A percentile compares a stretch with the other conserved stretches of the same genome.
These are phyloP conservation scores for Cytospora chrysosperma DNA, from an alignment of 2,329 filamentous ascomycete species.

Conservation along the genomic window DNA sequence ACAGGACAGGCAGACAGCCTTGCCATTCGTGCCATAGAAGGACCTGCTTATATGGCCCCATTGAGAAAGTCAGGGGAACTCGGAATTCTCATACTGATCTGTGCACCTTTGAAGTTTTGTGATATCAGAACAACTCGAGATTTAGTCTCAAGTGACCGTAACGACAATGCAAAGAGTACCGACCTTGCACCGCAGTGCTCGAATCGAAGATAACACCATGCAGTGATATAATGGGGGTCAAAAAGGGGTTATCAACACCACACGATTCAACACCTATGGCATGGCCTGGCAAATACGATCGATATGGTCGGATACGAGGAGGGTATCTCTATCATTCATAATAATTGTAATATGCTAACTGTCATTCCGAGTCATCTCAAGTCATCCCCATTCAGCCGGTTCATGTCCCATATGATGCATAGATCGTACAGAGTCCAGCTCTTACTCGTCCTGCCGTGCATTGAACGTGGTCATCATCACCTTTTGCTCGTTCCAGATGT, in stretches of 20 bases:
- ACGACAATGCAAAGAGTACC: too few relatives aligned
- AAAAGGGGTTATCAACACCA: too few relatives aligned
- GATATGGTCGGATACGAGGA: too few relatives aligned
- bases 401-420: not conserved
- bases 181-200: too few relatives aligned
- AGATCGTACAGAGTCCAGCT: not conserved
- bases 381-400: not conserved
- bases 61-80: slow-evolving; percentile 45
- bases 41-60: not conserved
- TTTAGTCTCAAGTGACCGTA: too few relatives aligned
- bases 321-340: slow-evolving; percentile 4
- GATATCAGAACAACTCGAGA: too few relatives aligned
- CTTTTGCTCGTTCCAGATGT: not conserved
- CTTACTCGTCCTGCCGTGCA: not conserved
- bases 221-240: too few relatives aligned
- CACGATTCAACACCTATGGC: too few relatives aligned
- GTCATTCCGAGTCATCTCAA: too few relatives aligned
- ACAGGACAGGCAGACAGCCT: not conserved
- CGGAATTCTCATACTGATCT: too few relatives aligned
- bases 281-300: slow-evolving; percentile 1
- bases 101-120: too few relatives aligned
- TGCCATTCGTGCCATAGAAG: not conserved
- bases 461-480: not conserved
- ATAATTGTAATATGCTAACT: not conserved
- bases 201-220: too few relatives aligned